These are phyloP conservation scores for Penicillium brevicompactum DNA, from an alignment of 2,329 filamentous ascomycete genomes.

Conservation along the genomic window DNA sequence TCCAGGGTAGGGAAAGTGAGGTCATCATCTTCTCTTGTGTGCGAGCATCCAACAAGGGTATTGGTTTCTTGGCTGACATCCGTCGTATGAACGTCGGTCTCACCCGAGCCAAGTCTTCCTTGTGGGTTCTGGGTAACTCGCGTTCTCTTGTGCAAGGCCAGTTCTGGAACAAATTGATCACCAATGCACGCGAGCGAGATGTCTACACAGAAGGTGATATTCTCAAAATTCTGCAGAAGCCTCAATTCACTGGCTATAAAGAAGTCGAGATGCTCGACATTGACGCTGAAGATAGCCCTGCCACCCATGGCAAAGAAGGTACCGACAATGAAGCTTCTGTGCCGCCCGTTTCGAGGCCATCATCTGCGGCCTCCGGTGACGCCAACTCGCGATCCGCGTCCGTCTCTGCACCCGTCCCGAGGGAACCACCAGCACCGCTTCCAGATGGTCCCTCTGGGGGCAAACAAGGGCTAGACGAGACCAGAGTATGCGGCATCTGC, in stretches of 20 bases:
- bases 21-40: slow-evolving; percentile 99
- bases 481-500: slow-evolving; percentile 46
- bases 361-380: slow-evolving; percentile 29
- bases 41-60: slow-evolving; percentile 85
- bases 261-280: slow-evolving; percentile 48
- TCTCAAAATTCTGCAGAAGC: slow-evolving; percentile 55
- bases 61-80: slow-evolving; percentile 98
- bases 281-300: slow-evolving; percentile 15
- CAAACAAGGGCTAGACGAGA: slow-evolving; percentile 45
- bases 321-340: slow-evolving; percentile 22
- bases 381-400: slow-evolving; percentile 21
- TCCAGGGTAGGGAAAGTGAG: slow-evolving; percentile 94
- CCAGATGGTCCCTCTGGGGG: slow-evolving; percentile 48
- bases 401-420: slow-evolving; percentile 27
- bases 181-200: slow-evolving; percentile 73
- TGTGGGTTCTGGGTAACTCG: slow-evolving; percentile 96
- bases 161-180: slow-evolving; percentile 86
- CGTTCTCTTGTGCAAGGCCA: slow-evolving; percentile 81
- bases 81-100: slow-evolving; percentile 99
- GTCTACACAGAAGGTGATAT: slow-evolving; percentile 74
- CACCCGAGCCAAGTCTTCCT: slow-evolving; percentile 91
- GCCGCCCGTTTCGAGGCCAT: slow-evolving; percentile 32
- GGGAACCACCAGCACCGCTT: slow-evolving; percentile 25
- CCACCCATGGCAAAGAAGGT: slow-evolving; percentile 13
- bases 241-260: slow-evolving; percentile 51